A percentile compares a stretch with the other conserved stretches of the same genome.
Evolutionary conservation across 164 flowering plant species (phyloP).

Genomic region (Taxillus chinensis): DNA sequence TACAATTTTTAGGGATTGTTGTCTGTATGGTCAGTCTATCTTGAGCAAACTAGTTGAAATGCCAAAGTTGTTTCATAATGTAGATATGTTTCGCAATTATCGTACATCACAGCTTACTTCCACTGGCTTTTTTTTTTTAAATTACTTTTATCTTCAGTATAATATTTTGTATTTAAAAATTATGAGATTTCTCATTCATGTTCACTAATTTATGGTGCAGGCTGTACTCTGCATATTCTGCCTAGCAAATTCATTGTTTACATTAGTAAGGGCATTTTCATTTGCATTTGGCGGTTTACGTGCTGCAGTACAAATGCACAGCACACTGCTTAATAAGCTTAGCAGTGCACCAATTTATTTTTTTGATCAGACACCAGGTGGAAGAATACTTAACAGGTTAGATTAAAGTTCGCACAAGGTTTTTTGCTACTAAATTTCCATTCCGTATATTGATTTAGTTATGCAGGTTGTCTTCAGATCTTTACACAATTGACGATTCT

Average conservation of each 20-base stretch:
- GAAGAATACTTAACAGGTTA: constrained; percentile 92
- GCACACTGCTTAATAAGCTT: constrained; percentile 49
- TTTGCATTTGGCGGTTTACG: constrained; percentile 92
- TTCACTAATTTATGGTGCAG: constrained; percentile 29
- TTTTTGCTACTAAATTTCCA: constrained; percentile 1
- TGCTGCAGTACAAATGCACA: constrained; percentile 77
- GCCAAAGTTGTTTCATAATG: no score
- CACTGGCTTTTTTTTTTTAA: no score
- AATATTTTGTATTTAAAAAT: no score
- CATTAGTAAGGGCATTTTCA: constrained; percentile 81
- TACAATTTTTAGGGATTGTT: no score
- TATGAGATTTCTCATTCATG: not conserved
- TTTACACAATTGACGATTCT: constrained; percentile 89
- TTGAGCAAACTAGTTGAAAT: no score
- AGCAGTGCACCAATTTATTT: constrained; percentile 61
- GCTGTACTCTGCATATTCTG: constrained; percentile 61
- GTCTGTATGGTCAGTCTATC: no score
- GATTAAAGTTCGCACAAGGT: not conserved
- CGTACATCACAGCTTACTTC: no score
- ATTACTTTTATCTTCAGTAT: no score
- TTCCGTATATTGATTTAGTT: constrained; percentile 4
- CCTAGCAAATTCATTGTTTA: constrained; percentile 53
- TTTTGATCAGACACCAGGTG: constrained; percentile 88
- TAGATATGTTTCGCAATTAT: no score
- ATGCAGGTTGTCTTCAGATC: constrained; percentile 88